A percentile compares a stretch with the other conserved stretches of the same genome.
Evolutionary conservation across 306 rosid genomes (phyloP).

Genomic region (Hippophae gyantsensis): DNA sequence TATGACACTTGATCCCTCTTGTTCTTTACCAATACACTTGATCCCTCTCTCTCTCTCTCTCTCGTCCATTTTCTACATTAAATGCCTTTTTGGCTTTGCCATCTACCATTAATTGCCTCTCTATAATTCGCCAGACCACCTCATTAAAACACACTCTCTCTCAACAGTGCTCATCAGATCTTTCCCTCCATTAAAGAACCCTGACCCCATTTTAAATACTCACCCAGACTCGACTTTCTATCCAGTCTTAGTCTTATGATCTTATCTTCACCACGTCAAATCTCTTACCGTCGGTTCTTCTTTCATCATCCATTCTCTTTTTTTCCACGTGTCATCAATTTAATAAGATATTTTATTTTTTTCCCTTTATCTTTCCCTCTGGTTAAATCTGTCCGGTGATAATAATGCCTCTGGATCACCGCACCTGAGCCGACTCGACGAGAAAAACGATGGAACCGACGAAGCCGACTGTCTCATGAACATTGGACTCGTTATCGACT

Average conservation of each 20-base stretch:
- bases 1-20: too few species aligned
- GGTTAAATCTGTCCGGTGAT: constrained; percentile 83
- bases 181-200: constrained; percentile 13
- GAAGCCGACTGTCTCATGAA: constrained; percentile 52
- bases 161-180: background rate
- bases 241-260: too few species aligned
- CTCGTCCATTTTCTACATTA: constrained; percentile 29
- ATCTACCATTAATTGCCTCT: constrained; percentile 7
- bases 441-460: constrained; percentile 37
- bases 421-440: constrained; percentile 78
- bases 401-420: constrained; percentile 96
- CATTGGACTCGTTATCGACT: constrained; percentile 87
- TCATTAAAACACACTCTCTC: constrained; percentile 12
- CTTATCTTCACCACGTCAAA: constrained; percentile 5
- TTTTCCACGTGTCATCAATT: constrained; percentile 44
- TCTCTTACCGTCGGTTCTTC: constrained; percentile 30
- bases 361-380: constrained; percentile 23
- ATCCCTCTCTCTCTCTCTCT: too few species aligned
- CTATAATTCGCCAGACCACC: constrained; percentile 27
- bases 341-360: too few species aligned
- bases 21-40: too few species aligned
- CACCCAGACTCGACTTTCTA: background rate
- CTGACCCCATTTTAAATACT: constrained; percentile 34
- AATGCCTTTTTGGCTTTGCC: constrained; percentile 9
- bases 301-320: constrained; percentile 7